Evolutionary conservation across 805 yeast species (phyloP).

Genomic region (Ogataea saltuana): DNA sequence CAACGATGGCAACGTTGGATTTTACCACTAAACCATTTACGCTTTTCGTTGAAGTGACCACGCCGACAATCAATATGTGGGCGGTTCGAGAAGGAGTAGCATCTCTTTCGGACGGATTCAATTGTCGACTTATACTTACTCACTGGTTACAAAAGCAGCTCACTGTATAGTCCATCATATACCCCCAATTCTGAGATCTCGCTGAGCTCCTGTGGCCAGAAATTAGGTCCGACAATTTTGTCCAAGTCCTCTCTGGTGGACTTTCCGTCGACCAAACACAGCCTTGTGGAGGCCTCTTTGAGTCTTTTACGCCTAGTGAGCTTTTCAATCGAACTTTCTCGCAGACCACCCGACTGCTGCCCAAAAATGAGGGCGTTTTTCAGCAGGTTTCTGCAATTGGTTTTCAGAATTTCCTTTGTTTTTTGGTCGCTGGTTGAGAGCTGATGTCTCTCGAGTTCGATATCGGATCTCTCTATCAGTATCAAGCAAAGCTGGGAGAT

Average conservation of each 20-base stretch:
- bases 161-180: conserved; percentile 12
- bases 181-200: conserved; percentile 28
- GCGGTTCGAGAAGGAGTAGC: too few species aligned
- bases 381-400: conserved; percentile 44
- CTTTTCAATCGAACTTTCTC: conserved; percentile 49
- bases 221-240: conserved; percentile 26
- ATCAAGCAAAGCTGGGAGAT: conserved; percentile 42
- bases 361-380: conserved; percentile 49
- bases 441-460: conserved; percentile 50
- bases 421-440: conserved; percentile 34
- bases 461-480: conserved; percentile 52
- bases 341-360: conserved; percentile 49
- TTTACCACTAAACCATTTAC: conserved; percentile 31
- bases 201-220: conserved; percentile 32
- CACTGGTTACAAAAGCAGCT: background rate
- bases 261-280: conserved; percentile 48
- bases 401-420: conserved; percentile 34
- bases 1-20: conserved; percentile 31
- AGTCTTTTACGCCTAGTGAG: conserved; percentile 42
- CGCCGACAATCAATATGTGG: too few species aligned
- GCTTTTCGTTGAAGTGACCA: conserved; percentile 9
- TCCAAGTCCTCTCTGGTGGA: conserved; percentile 26
- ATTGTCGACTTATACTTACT: too few species aligned
- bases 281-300: conserved; percentile 46
- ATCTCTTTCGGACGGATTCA: too few species aligned